Evolutionary conservation across 1,139 yeast species (phyloP), one percentile per base, ranked within the genome.

Genomic region (Hyphopichia fennica): DNA sequence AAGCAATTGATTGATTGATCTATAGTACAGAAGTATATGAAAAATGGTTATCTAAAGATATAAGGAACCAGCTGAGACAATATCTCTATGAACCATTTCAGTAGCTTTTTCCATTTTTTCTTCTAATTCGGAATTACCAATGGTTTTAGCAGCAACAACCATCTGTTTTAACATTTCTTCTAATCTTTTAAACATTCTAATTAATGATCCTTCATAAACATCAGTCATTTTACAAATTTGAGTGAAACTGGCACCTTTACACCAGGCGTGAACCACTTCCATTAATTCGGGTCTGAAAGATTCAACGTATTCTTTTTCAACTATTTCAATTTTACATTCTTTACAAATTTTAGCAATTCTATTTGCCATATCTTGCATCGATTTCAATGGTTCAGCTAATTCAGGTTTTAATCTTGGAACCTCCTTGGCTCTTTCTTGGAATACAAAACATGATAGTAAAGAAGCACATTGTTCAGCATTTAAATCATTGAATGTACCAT

Each of bases 151-250:
- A 9, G 96, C 98, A 53, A 80, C 82, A 34, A 83, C 84, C 80
- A 95, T 75, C 63, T 95, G 99, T 56, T 95, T 79, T 41, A 95
- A 72, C 72, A 95, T 77, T 62, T 95, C 99, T 63, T 93, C 99
- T 44, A 95, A 72, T 57, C 99, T 78, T 64, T 95, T 84, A 69
- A 95, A 91, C 80, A 89, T 86, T 63, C 99, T 81, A 50, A 95
- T 91, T 61, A 95, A 77, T 25, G 96, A 86, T 35, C 99, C 99
- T 70, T 95, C 99, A 56, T 91, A 95, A 36, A 95, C 98, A 60
- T 93, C 99, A 0, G 99, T 93, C 97, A 93, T 89, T 65, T 91
- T 91, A 70, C 98, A 93, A 48, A 93, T 91, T 61, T 91, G 97
- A 0, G 97, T 91, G 65, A 95, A 95, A 0, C 93, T 72, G 4